Evolutionary conservation across 169 alveolate species (phyloP).

Genomic region (Blepharisma undulans): DNA sequence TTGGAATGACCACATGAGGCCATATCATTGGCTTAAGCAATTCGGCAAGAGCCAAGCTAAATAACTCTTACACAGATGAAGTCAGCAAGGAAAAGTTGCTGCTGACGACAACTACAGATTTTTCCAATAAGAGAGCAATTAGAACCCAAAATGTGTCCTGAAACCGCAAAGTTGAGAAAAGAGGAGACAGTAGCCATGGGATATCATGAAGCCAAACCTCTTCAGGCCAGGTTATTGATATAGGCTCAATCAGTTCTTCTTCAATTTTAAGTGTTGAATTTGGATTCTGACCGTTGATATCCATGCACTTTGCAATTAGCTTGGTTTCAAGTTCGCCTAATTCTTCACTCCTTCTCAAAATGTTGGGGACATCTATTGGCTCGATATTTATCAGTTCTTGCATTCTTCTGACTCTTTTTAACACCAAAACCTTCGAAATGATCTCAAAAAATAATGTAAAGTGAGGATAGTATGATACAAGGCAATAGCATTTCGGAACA

Average conservation of each 20-base stretch:
- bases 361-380: neutral
- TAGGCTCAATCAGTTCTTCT: neutral
- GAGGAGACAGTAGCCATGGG: constrained; percentile 51
- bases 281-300: neutral
- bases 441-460: neutral
- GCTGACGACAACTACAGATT: constrained; percentile 60
- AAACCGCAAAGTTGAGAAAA: constrained; percentile 46
- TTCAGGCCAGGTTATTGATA: neutral
- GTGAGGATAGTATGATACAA: constrained; percentile 12
- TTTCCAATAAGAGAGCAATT: constrained; percentile 58
- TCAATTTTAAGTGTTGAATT: neutral
- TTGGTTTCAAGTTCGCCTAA: neutral
- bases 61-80: constrained; percentile 44
- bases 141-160: constrained; percentile 45
- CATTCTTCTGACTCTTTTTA: constrained; percentile 10
- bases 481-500: constrained; percentile 35
- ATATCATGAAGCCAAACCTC: constrained; percentile 18
- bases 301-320: neutral
- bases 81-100: constrained; percentile 44
- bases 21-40: constrained; percentile 75
- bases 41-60: constrained; percentile 54
- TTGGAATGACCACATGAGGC: constrained; percentile 72
- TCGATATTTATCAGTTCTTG: neutral
- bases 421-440: neutral
- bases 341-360: neutral